phyloP scores from a whole-genome alignment of 306 rosid species.

The Rosa lucieae region DNA sequence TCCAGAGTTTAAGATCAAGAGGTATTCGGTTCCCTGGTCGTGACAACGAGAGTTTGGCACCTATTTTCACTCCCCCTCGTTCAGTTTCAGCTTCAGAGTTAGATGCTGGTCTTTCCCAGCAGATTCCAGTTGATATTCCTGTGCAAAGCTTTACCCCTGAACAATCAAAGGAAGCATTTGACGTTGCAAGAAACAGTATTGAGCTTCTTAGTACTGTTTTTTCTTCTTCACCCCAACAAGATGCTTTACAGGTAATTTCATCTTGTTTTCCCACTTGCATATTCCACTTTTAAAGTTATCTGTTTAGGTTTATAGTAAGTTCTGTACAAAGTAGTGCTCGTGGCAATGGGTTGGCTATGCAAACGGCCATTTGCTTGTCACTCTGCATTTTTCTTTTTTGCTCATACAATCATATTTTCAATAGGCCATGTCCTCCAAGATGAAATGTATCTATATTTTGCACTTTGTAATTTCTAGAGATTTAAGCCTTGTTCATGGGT shows the following conservation, averaged over 20 bases:
- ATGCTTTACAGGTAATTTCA: conserved; percentile 65
- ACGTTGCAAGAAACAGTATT: conserved; percentile 90
- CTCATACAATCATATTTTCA: neutral
- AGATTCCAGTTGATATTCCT: conserved; percentile 54
- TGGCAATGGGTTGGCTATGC: neutral
- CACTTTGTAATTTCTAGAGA: neutral
- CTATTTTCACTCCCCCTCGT: conserved; percentile 87
- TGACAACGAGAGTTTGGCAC: conserved; percentile 95
- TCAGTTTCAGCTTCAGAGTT: conserved; percentile 56
- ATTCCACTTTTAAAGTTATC: neutral
- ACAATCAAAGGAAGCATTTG: conserved; percentile 90
- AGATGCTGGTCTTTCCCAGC: conserved; percentile 44
- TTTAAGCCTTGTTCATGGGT: neutral
- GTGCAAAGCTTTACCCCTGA: conserved; percentile 63
- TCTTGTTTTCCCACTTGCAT: conserved; percentile 8
- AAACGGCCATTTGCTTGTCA: neutral
- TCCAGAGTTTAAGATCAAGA: conserved; percentile 88
- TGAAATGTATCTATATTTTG: neutral
- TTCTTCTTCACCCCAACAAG: conserved; percentile 91
- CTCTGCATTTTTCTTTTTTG: neutral
- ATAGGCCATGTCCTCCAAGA: neutral
- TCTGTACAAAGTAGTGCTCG: neutral
- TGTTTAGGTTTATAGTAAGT: neutral
- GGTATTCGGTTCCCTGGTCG: conserved; percentile 96
- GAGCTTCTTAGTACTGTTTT: conserved; percentile 88